These are phyloP conservation scores for Hermanozyma aechmeae DNA, from an alignment of 805 yeast genomes.

Conservation along the genomic window DNA sequence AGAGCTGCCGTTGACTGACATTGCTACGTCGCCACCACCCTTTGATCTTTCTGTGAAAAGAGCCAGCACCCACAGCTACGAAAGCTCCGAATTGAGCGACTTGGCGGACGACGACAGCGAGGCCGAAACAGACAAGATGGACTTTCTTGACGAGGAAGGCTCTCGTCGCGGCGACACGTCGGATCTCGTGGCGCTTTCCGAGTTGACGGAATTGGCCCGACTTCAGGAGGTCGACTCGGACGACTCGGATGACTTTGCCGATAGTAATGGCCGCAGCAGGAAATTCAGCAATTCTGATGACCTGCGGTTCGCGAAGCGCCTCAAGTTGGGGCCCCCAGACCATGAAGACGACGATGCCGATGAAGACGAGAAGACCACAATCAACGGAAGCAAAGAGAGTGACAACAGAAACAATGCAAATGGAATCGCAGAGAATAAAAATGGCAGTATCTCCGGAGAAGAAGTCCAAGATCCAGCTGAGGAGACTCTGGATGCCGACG, in stretches of 20 bases:
- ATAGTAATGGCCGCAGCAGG: no score
- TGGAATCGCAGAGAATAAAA: no score
- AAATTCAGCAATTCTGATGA: no score
- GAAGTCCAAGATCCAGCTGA: no score
- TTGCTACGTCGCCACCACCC: slow-evolving; percentile 32
- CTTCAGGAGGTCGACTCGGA: slow-evolving; percentile 28
- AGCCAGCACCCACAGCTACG: slow-evolving; percentile 17
- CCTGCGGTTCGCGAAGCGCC: no score
- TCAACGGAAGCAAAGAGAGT: no score
- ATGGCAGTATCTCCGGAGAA: no score
- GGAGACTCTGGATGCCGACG: no score
- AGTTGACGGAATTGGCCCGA: slow-evolving; percentile 33
- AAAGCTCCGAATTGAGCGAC: slow-evolving; percentile 39
- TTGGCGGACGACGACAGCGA: slow-evolving; percentile 62
- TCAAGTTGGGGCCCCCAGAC: no score
- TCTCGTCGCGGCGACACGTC: slow-evolving; percentile 14
- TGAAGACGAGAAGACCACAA: no score
- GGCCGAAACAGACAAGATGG: slow-evolving; percentile 89
- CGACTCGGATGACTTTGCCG: slow-evolving; percentile 17
- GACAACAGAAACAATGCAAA: no score
- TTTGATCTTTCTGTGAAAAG: slow-evolving; percentile 16
- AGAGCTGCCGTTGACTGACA: slow-evolving; percentile 32
- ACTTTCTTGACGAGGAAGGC: slow-evolving; percentile 32
- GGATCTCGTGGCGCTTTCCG: slow-evolving; percentile 30
- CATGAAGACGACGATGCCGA: no score